These are phyloP conservation scores for Avena sativa DNA, from an alignment of 176 grass and related monocot species.

Conservation along the genomic window DNA sequence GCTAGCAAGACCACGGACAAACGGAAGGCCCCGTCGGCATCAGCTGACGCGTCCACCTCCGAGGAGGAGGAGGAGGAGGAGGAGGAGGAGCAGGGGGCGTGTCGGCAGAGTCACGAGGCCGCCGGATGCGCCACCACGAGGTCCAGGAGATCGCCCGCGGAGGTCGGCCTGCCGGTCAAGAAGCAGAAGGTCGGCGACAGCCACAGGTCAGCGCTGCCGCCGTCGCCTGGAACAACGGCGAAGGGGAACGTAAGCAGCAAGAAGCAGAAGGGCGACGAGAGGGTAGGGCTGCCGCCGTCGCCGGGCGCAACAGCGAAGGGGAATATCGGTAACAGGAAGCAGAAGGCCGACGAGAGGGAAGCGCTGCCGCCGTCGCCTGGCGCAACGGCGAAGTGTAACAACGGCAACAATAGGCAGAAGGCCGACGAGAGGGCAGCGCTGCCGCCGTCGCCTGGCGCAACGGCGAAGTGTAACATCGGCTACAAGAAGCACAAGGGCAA, in stretches of 20 bases:
- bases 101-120: neutral
- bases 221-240: neutral
- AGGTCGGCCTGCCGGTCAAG: slow-evolving; percentile 58
- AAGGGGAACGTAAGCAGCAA: neutral
- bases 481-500: neutral
- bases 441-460: neutral
- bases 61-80: slow-evolving; percentile 32
- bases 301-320: neutral
- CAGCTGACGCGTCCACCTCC: neutral
- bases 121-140: neutral
- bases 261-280: slow-evolving; percentile 11
- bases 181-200: slow-evolving; percentile 41
- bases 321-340: neutral
- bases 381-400: too few species aligned
- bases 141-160: slow-evolving; percentile 26
- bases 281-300: neutral
- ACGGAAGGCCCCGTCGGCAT: neutral
- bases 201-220: neutral
- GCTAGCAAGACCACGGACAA: neutral
- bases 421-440: neutral
- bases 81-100: neutral
- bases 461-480: slow-evolving; percentile 9
- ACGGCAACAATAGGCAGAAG: too few species aligned
- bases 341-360: slow-evolving; percentile 11
- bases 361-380: neutral